Conservation (phyloP, 164 flowering plant genomes). For the Stephania yunnanensis region DNA sequence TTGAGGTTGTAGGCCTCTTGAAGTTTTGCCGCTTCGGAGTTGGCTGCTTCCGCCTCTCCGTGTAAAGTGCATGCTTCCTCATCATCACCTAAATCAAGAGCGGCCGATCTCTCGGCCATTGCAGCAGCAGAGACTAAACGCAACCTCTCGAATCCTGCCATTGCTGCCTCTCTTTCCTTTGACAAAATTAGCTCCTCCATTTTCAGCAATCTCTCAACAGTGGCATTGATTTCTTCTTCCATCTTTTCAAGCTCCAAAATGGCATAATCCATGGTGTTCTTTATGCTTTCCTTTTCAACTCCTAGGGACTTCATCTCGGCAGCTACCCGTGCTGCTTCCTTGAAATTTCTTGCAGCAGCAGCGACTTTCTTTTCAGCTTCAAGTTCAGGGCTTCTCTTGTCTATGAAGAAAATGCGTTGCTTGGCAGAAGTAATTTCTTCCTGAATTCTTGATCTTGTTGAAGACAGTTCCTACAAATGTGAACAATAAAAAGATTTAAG, state of each 20-base stretch:
- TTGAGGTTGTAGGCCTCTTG: slow-evolving; percentile 36
- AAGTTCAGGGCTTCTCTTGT: slow-evolving; percentile 72
- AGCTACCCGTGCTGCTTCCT: slow-evolving; percentile 80
- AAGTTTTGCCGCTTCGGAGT: slow-evolving; percentile 50
- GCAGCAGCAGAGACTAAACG: slow-evolving; percentile 47
- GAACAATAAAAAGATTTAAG: neutral
- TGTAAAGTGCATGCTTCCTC: slow-evolving; percentile 66
- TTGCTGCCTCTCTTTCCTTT: slow-evolving; percentile 60
- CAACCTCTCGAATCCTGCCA: slow-evolving; percentile 55
- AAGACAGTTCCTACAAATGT: slow-evolving; percentile 51
- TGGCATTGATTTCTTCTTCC: slow-evolving; percentile 46
- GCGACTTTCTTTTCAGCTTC: slow-evolving; percentile 83
- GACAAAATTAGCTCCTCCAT: slow-evolving; percentile 43
- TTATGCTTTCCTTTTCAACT: slow-evolving; percentile 50
- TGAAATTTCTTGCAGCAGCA: slow-evolving; percentile 76
- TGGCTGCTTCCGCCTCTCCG: slow-evolving; percentile 63
- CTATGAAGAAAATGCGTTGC: slow-evolving; percentile 59
- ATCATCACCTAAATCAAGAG: slow-evolving; percentile 55
- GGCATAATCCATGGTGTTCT: slow-evolving; percentile 37
- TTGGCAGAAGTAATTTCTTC: slow-evolving; percentile 58
- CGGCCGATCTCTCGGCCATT: slow-evolving; percentile 61
- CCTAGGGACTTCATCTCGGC: slow-evolving; percentile 59
- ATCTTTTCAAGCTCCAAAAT: slow-evolving; percentile 36
- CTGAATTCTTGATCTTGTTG: slow-evolving; percentile 62
- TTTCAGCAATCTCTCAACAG: slow-evolving; percentile 38